Conservation (phyloP, 1,284 basidiomycete species). For the Stygiomarasmius scandens region DNA sequence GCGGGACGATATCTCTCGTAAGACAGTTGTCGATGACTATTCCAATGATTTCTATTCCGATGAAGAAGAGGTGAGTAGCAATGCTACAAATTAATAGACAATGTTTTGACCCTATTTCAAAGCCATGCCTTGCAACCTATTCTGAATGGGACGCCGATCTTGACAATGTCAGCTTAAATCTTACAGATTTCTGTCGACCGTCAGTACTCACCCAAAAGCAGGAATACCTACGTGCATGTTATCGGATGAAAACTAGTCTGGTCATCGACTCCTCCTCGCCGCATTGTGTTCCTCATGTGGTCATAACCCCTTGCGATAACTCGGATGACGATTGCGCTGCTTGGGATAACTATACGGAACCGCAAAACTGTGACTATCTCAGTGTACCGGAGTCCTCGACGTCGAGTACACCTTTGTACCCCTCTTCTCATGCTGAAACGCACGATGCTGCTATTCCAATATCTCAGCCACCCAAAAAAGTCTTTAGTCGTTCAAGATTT, state of each 20-base stretch:
- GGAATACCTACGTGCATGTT: constrained; percentile 9
- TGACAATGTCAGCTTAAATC: constrained; percentile 8
- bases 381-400: constrained; percentile 3
- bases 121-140: background rate
- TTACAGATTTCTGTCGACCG: background rate
- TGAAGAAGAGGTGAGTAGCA: background rate
- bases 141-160: constrained; percentile 6
- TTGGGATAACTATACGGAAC: constrained; percentile 10
- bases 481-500: constrained; percentile 14
- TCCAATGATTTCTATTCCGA: background rate
- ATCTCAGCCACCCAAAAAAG: background rate
- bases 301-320: constrained; percentile 13
- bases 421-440: background rate
- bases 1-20: constrained; percentile 2
- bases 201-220: background rate
- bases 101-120: too few species aligned
- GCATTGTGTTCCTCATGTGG: constrained; percentile 10
- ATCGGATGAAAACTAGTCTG: constrained; percentile 1
- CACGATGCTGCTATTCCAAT: background rate
- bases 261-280: constrained; percentile 16
- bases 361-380: constrained; percentile 6
- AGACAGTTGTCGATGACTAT: background rate
- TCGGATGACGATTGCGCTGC: constrained; percentile 7
- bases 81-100: too few species aligned
- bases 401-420: background rate